Percentiles rank a stretch among this genome's conserved stretches.
These are phyloP conservation scores for Lachnellula occidentalis DNA, from an alignment of 2,329 filamentous ascomycete genomes.

Conservation along the genomic window DNA sequence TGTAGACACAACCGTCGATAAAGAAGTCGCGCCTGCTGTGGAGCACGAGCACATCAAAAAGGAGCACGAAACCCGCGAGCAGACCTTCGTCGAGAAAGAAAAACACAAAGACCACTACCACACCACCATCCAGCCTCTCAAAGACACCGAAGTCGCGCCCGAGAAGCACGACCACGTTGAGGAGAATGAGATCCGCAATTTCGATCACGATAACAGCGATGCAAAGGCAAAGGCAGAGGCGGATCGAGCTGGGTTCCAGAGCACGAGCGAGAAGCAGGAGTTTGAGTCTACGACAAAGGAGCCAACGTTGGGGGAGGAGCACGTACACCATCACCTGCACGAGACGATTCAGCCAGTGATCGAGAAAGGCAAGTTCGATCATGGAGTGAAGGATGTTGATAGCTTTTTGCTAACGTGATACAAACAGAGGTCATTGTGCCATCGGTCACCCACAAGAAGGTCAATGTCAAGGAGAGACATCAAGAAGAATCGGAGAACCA, in stretches of 20 bases:
- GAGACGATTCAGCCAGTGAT: slow-evolving; percentile 59
- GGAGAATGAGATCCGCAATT: slow-evolving; percentile 51
- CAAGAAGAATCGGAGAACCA: slow-evolving; percentile 61
- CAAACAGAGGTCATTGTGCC: slow-evolving; percentile 53
- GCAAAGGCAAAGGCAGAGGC: slow-evolving; percentile 40
- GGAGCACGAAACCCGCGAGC: slow-evolving; percentile 51
- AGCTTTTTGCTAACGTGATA: not conserved
- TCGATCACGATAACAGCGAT: slow-evolving; percentile 49
- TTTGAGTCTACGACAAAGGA: slow-evolving; percentile 35
- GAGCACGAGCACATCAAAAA: slow-evolving; percentile 20
- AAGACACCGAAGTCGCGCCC: slow-evolving; percentile 45
- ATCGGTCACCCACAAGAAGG: slow-evolving; percentile 61
- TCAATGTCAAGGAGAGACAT: slow-evolving; percentile 66
- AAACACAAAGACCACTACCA: slow-evolving; percentile 67
- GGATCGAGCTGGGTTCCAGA: slow-evolving; percentile 48
- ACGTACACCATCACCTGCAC: slow-evolving; percentile 49
- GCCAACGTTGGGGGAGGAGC: slow-evolving; percentile 50
- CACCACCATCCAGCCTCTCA: slow-evolving; percentile 61
- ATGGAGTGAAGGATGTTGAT: not conserved
- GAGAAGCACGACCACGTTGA: slow-evolving; percentile 55
- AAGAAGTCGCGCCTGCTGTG: slow-evolving; percentile 12
- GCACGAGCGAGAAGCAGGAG: slow-evolving; percentile 37
- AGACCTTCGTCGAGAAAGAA: slow-evolving; percentile 58
- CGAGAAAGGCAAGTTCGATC: slow-evolving; percentile 40
- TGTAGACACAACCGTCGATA: slow-evolving; percentile 14